These are phyloP conservation scores for Trichoderma pleuroti DNA, from an alignment of 2,329 filamentous ascomycete species.

Conservation along the genomic window DNA sequence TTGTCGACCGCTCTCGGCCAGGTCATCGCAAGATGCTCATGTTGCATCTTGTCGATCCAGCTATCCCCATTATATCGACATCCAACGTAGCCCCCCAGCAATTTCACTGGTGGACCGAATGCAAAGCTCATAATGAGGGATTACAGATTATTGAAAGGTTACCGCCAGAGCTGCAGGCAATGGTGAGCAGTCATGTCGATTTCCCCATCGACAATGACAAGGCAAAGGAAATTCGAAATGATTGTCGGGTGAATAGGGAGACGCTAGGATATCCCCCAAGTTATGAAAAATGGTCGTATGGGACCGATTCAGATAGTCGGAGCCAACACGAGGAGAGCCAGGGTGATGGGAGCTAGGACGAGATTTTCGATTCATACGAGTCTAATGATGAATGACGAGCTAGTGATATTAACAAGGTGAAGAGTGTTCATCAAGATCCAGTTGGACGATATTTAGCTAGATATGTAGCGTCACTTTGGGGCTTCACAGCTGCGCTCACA, in stretches of 20 bases:
- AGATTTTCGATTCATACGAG: neutral
- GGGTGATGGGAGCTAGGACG: no score
- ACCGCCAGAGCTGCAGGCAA: neutral
- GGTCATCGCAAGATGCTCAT: neutral
- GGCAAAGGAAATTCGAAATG: no score
- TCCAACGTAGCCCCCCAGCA: neutral
- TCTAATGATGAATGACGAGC: neutral
- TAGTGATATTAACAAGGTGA: neutral
- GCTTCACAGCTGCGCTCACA: neutral
- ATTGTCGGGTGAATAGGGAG: no score
- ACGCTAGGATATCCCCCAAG: no score
- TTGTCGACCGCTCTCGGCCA: neutral
- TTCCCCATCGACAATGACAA: no score
- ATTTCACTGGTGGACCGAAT: neutral
- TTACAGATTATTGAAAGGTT: rapidly evolving
- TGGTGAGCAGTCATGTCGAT: rapidly evolving
- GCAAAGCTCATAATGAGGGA: neutral
- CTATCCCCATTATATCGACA: neutral
- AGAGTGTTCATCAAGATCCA: neutral
- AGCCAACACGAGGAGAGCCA: no score
- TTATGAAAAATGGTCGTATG: no score
- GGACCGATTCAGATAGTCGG: no score
- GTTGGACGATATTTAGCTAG: neutral
- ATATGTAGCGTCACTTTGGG: neutral
- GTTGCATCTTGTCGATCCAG: neutral